Conservation (phyloP, 2,329 filamentous ascomycete genomes). For the Curvularia sp. region DNA sequence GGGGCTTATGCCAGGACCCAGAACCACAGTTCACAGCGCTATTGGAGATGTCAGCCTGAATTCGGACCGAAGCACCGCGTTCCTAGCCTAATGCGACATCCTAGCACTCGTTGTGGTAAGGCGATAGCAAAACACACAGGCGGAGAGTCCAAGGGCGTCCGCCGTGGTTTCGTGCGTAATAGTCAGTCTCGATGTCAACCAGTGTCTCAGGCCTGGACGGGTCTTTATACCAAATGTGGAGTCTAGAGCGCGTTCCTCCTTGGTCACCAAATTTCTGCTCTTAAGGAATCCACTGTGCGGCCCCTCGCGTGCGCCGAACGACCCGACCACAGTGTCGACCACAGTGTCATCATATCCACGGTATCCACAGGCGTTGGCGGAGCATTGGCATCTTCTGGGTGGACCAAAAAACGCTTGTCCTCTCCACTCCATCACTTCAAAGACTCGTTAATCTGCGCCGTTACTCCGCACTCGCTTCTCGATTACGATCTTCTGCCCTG, state of each 20-base stretch:
- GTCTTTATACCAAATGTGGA: slow-evolving; percentile 10
- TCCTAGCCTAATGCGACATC: slow-evolving; percentile 10
- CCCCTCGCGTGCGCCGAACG: slow-evolving; percentile 7
- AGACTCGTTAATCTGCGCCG: slow-evolving; percentile 1
- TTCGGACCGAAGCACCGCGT: slow-evolving; percentile 12
- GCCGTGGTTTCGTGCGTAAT: slow-evolving; percentile 7
- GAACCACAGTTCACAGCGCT: slow-evolving; percentile 8
- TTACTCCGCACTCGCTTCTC: slow-evolving; percentile 14
- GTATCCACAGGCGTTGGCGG: neutral
- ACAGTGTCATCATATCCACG: slow-evolving; percentile 1
- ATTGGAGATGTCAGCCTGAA: slow-evolving; percentile 12
- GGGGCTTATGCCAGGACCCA: neutral
- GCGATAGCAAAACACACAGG: slow-evolving; percentile 1
- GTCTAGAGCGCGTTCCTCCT: slow-evolving; percentile 12
- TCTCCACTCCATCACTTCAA: slow-evolving; percentile 2
- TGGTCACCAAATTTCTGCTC: slow-evolving; percentile 6
- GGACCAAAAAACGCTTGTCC: slow-evolving; percentile 3
- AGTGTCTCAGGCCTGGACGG: slow-evolving; percentile 8
- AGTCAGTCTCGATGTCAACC: slow-evolving; percentile 4
- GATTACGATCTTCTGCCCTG: slow-evolving; percentile 5
- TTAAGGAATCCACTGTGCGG: slow-evolving; percentile 4
- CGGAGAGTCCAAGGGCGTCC: slow-evolving; percentile 7
- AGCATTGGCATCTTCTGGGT: slow-evolving; percentile 5
- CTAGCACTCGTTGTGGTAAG: slow-evolving; percentile 15
- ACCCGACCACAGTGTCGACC: slow-evolving; percentile 1